Evolutionary conservation across 2,329 filamentous ascomycete species (phyloP), one percentile per base, ranked within the genome.

Genomic region (Pyricularia pennisetigena): DNA sequence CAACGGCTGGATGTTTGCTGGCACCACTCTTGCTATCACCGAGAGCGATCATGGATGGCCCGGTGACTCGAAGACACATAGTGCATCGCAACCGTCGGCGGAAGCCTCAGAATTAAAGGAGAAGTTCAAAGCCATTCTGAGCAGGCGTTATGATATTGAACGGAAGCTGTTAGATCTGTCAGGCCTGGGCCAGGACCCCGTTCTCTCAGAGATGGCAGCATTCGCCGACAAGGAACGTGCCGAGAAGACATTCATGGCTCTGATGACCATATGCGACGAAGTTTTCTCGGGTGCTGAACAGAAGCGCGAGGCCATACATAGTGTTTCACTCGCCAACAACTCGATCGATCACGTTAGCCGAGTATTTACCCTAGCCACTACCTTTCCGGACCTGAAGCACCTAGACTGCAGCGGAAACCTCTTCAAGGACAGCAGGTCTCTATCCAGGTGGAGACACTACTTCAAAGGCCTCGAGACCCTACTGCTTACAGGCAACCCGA

Each of bases 361-460:
- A 67, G 90, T 98, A 66, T 92, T 90, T 67, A 84, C 88, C 0
- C 83, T 98, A 1, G 88, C 92, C 10, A 85, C 87, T 67, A 93
- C 91, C 0, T 91, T 98, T 68, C 93, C 94, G 0, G 90, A 94
- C 70, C 82, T 98, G 69, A 89, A 92, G 76, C 94, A 97, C 72
- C 86, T 99, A 14, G 94, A 97, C 72, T 85, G 98, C 29, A 95
- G 92, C 68, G 87, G 89, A 75, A 98, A 98, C 79, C 86, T 88
- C 59, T 87, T 99, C 73, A 82, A 84, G 69, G 87, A 86, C 67
- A 78, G 93, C 66, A 86, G 88, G 68, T 85, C 86, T 10, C 78
- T 99, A 64, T 85, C 88, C 67, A 85, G 83, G 35, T 97, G 93
- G 93, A 89, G 89, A 70, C 86, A 88, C 74, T 92, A 91, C 68